A percentile compares a stretch with the other conserved stretches of the same genome.
phyloP scores from a whole-genome alignment of 805 yeast species.

The Ascoidea tarda region DNA sequence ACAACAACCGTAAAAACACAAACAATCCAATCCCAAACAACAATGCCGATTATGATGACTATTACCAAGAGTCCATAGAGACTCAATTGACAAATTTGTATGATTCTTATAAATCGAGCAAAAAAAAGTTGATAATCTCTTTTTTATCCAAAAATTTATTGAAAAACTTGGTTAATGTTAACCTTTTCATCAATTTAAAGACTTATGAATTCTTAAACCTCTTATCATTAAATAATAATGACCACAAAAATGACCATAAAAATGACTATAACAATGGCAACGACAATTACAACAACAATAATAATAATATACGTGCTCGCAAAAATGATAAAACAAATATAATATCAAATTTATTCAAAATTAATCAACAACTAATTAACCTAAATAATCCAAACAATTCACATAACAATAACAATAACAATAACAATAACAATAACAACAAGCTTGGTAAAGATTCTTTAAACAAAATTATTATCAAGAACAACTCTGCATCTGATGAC shows the following conservation, averaged over 20 bases:
- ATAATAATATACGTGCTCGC: background rate
- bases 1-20: background rate
- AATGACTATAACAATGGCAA: constrained; percentile 1
- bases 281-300: constrained; percentile 4
- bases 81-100: background rate
- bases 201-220: background rate
- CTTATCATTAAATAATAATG: background rate
- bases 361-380: background rate
- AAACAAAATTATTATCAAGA: too few species aligned
- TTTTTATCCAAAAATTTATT: background rate
- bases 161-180: background rate
- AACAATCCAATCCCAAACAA: background rate
- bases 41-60: background rate
- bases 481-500: too few species aligned
- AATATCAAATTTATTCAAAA: background rate
- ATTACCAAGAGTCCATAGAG: too few species aligned
- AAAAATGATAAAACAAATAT: background rate
- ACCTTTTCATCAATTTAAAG: background rate
- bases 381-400: background rate
- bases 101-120: background rate
- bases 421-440: too few species aligned
- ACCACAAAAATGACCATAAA: background rate
- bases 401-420: too few species aligned
- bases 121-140: background rate
- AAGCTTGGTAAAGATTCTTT: too few species aligned